These are phyloP conservation scores for Citrus cavaleriei DNA, from an alignment of 345 rosid genomes.

Conservation along the genomic window DNA sequence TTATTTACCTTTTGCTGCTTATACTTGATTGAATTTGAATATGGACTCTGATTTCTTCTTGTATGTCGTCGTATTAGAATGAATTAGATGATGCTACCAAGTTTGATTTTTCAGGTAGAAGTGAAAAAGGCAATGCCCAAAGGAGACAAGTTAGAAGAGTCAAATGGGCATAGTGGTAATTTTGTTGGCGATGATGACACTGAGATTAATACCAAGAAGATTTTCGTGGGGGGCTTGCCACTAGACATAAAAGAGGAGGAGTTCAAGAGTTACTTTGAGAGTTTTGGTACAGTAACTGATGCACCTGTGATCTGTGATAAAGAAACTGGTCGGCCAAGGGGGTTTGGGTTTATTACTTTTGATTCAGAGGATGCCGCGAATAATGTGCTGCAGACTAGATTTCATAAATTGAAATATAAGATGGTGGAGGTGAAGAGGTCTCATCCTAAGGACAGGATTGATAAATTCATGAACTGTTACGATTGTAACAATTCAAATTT, in stretches of 20 bases:
- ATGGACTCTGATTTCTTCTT: too few species aligned
- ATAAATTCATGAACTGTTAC: background rate
- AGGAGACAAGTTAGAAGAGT: background rate
- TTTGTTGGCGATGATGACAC: background rate
- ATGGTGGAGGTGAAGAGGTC: slow-evolving; percentile 30
- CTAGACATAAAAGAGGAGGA: background rate
- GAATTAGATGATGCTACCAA: background rate
- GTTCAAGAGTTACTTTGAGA: slow-evolving; percentile 15
- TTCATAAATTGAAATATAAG: slow-evolving; percentile 10
- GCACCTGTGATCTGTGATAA: slow-evolving; percentile 10
- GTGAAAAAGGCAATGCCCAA: slow-evolving; percentile 5
- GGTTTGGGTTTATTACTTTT: slow-evolving; percentile 27
- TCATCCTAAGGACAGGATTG: slow-evolving; percentile 1
- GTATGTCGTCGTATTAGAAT: background rate
- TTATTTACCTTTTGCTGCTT: too few species aligned
- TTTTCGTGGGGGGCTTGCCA: slow-evolving; percentile 23
- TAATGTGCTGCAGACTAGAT: background rate
- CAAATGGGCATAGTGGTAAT: background rate
- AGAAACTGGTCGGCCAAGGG: background rate
- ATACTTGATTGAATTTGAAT: too few species aligned
- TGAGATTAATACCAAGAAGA: slow-evolving; percentile 1
- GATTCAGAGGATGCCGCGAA: slow-evolving; percentile 10
- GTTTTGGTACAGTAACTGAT: slow-evolving; percentile 9
- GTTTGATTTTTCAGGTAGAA: slow-evolving; percentile 6
- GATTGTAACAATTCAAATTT: background rate